Percentiles rank a stretch among this genome's conserved stretches.
These are phyloP conservation scores for Solanum etuberosum DNA, from an alignment of 257 asterid genomes.

Conservation along the genomic window DNA sequence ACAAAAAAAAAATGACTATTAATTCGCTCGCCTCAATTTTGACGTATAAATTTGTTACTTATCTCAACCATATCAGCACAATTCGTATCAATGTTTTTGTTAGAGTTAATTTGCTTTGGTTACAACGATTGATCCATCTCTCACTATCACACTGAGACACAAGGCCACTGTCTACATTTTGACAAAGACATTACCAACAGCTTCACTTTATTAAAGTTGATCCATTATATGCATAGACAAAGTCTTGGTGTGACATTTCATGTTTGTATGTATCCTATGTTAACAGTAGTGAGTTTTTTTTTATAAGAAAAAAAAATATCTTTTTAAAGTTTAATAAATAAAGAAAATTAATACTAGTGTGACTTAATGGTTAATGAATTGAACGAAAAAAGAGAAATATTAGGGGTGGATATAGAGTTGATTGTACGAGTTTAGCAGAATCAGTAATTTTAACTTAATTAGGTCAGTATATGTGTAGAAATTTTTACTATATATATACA, in stretches of 20 bases:
- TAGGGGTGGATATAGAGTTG: neutral
- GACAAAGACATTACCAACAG: slow-evolving; percentile 1
- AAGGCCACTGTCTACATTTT: neutral
- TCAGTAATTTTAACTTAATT: neutral
- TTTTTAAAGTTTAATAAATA: neutral
- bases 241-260: slow-evolving; percentile 10
- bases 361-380: neutral
- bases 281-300: neutral
- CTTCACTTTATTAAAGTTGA: slow-evolving; percentile 4
- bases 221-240: slow-evolving; percentile 3
- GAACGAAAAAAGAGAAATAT: neutral
- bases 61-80: neutral
- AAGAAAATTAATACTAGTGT: neutral
- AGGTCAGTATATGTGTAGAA: neutral
- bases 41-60: fast-evolving
- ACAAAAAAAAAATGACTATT: no score
- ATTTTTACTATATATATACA: neutral
- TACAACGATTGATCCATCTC: neutral
- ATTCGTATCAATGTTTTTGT: neutral
- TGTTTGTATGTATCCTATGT: neutral
- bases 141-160: neutral
- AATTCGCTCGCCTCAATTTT: fast-evolving
- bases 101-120: neutral
- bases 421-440: neutral
- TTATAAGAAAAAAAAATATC: no score